Percentiles rank a stretch among this genome's conserved stretches.
phyloP scores from a whole-genome alignment of 1,139 yeast genomes.

The Pichia sp. region DNA sequence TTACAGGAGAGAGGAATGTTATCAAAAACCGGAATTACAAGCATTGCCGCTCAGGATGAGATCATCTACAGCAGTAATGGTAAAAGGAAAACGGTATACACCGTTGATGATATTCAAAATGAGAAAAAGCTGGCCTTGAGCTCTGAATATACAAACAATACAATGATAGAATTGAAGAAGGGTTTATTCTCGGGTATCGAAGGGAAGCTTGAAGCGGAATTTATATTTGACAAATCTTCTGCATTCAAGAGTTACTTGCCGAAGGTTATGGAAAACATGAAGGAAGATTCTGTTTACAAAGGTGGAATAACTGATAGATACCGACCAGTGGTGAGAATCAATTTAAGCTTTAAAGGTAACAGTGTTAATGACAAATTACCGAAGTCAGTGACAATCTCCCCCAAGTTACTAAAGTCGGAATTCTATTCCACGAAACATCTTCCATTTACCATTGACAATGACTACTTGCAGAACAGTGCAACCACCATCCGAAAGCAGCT shows the following conservation, averaged over 20 bases:
- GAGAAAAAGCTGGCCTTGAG: background rate
- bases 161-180: slow-evolving; percentile 4
- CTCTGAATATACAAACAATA: background rate
- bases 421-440: slow-evolving; percentile 13
- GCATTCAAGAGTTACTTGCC: slow-evolving; percentile 14
- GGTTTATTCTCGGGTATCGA: slow-evolving; percentile 11
- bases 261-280: slow-evolving; percentile 1
- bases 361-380: slow-evolving; percentile 11
- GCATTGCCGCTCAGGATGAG: slow-evolving; percentile 11
- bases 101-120: too few species aligned
- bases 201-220: slow-evolving; percentile 9
- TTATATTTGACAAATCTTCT: slow-evolving; percentile 5
- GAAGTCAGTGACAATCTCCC: slow-evolving; percentile 6
- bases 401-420: slow-evolving; percentile 12
- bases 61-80: slow-evolving; percentile 12
- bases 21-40: slow-evolving; percentile 13
- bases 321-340: slow-evolving; percentile 4
- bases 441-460: slow-evolving; percentile 18
- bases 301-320: background rate
- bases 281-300: background rate
- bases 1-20: slow-evolving; percentile 12
- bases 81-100: slow-evolving; percentile 1
- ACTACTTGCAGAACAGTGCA: slow-evolving; percentile 8
- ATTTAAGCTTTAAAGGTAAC: slow-evolving; percentile 4
- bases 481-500: background rate